A percentile compares a stretch with the other conserved stretches of the same genome.
These are phyloP conservation scores for Candida easanensis DNA, from an alignment of 805 yeast genomes.

Conservation along the genomic window DNA sequence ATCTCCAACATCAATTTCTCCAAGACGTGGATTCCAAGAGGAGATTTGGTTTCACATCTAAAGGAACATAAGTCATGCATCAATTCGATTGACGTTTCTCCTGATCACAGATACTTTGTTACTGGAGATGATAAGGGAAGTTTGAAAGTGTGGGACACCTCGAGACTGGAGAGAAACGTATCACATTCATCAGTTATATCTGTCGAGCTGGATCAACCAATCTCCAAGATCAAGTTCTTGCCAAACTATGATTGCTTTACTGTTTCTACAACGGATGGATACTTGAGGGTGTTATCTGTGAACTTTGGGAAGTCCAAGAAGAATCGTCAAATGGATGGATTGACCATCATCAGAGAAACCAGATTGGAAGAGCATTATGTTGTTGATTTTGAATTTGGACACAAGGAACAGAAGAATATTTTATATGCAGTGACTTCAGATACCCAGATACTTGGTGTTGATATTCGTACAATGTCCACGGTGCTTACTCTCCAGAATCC, in stretches of 20 bases:
- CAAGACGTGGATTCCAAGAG: constrained; percentile 40
- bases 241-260: constrained; percentile 56
- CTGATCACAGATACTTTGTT: constrained; percentile 62
- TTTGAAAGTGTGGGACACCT: constrained; percentile 75
- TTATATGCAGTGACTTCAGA: constrained; percentile 52
- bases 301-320: constrained; percentile 28
- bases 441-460: constrained; percentile 50
- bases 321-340: constrained; percentile 16
- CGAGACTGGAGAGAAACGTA: constrained; percentile 60
- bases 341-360: constrained; percentile 39
- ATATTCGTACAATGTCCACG: constrained; percentile 53
- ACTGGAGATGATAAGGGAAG: constrained; percentile 77
- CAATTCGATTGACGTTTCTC: constrained; percentile 55
- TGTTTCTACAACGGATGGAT: constrained; percentile 42
- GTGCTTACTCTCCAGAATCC: constrained; percentile 48
- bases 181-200: constrained; percentile 47
- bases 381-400: constrained; percentile 40
- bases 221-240: constrained; percentile 50
- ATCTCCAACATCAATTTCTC: constrained; percentile 5
- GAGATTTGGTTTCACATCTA: constrained; percentile 58
- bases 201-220: constrained; percentile 45
- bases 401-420: constrained; percentile 36
- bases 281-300: constrained; percentile 35
- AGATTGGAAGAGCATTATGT: constrained; percentile 42
- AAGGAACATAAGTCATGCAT: constrained; percentile 61